Conservation (phyloP, 2,329 filamentous ascomycete genomes). For the Sclerotinia borealis region DNA sequence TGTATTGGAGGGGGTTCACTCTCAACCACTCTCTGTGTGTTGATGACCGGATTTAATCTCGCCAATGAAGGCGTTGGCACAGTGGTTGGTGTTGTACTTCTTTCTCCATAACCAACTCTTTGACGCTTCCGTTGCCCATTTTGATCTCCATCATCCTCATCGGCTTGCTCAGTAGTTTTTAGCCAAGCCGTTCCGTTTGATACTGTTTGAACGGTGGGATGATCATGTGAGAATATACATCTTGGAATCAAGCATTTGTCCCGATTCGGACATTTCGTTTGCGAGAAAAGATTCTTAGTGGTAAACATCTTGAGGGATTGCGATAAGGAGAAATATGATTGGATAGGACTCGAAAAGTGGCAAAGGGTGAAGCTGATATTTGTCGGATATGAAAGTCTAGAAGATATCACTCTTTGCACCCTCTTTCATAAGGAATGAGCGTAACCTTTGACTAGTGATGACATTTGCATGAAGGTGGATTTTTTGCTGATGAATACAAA, state of each 20-base stretch:
- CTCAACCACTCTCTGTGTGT: background rate
- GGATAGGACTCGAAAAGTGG: background rate
- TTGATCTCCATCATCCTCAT: constrained; percentile 21
- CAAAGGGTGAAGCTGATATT: background rate
- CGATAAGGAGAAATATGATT: background rate
- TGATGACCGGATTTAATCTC: background rate
- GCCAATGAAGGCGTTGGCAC: background rate
- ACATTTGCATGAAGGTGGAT: background rate
- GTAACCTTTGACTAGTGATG: background rate
- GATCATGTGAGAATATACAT: constrained; percentile 30
- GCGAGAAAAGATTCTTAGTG: constrained; percentile 30
- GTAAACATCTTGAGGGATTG: constrained; percentile 27
- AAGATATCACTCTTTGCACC: background rate
- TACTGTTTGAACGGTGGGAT: constrained; percentile 13
- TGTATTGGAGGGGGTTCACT: background rate
- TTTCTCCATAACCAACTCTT: constrained; percentile 22
- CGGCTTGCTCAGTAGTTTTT: background rate
- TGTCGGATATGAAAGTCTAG: background rate
- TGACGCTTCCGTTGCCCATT: constrained; percentile 33
- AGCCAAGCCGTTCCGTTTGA: background rate
- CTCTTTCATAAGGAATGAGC: background rate
- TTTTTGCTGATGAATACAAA: background rate
- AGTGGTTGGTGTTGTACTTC: background rate
- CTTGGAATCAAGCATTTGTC: constrained; percentile 30
- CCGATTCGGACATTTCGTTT: constrained; percentile 28